Conservation (phyloP, 805 yeast species). For the Metschnikowia picachoensis region DNA sequence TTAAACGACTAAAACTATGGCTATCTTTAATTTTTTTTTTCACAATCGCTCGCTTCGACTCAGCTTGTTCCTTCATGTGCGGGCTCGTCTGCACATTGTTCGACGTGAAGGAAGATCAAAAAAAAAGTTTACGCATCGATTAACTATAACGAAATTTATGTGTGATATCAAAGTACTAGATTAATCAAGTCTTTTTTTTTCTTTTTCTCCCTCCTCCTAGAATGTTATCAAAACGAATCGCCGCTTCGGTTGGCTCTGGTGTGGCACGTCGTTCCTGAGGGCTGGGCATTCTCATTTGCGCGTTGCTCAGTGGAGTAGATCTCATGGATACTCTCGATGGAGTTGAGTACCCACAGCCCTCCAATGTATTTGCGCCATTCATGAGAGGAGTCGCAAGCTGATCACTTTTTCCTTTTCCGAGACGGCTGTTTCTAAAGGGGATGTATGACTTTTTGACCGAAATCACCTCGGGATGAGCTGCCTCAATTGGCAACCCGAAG, state of each 20-base stretch:
- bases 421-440: slow-evolving; percentile 37
- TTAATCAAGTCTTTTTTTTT: slow-evolving; percentile 4
- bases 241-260: slow-evolving; percentile 13
- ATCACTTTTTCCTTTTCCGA: slow-evolving; percentile 19
- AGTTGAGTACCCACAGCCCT: slow-evolving; percentile 5
- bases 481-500: slow-evolving; percentile 25
- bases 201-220: slow-evolving; percentile 15
- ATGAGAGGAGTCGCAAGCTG: slow-evolving; percentile 11
- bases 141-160: too few species aligned
- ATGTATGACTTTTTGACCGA: slow-evolving; percentile 34
- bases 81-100: slow-evolving; percentile 8
- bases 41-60: slow-evolving; percentile 10
- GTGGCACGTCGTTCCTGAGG: slow-evolving; percentile 11
- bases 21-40: slow-evolving; percentile 11
- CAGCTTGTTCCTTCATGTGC: slow-evolving; percentile 8
- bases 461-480: slow-evolving; percentile 13
- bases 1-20: slow-evolving; percentile 2
- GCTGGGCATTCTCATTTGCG: slow-evolving; percentile 9
- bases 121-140: too few species aligned
- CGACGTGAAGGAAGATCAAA: background rate
- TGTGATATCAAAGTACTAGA: too few species aligned
- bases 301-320: slow-evolving; percentile 9
- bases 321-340: slow-evolving; percentile 7
- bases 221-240: slow-evolving; percentile 13
- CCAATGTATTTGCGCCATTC: slow-evolving; percentile 7